phyloP scores from a whole-genome alignment of 225 moss, liverwort and hornwort species.

The Straminergon stramineum region DNA sequence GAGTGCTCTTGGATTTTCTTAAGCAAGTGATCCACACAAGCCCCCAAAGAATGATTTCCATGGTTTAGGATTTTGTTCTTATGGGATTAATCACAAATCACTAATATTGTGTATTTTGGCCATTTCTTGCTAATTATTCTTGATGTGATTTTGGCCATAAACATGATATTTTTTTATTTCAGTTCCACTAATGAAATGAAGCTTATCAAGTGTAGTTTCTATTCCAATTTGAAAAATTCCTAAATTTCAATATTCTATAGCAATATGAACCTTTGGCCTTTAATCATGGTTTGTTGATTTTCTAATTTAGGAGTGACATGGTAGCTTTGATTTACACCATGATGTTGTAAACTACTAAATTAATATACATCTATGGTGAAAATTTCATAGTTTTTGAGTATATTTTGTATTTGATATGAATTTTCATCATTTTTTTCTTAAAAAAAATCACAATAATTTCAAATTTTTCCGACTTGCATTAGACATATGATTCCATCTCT shows the following conservation, averaged over 20 bases:
- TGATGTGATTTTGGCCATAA: too few relatives aligned
- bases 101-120: not conserved
- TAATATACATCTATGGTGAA: too few relatives aligned
- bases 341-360: not conserved
- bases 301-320: accelerated
- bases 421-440: not conserved
- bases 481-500: not conserved
- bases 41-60: too few relatives aligned
- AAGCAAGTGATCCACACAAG: too few relatives aligned
- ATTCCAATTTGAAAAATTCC: not conserved
- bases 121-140: not conserved
- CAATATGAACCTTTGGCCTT: accelerated
- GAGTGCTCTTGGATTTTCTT: too few relatives aligned
- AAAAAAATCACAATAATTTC: too few relatives aligned
- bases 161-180: not conserved
- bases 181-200: not conserved
- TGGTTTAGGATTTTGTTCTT: too few relatives aligned
- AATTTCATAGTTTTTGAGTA: not conserved
- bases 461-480: accelerated
- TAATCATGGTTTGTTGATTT: not conserved
- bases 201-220: accelerated
- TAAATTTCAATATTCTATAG: not conserved
- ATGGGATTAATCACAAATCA: too few relatives aligned
- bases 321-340: accelerated
- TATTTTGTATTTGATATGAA: not conserved